phyloP scores from a whole-genome alignment of 2,329 filamentous ascomycete genomes.

The Fusarium globosum region DNA sequence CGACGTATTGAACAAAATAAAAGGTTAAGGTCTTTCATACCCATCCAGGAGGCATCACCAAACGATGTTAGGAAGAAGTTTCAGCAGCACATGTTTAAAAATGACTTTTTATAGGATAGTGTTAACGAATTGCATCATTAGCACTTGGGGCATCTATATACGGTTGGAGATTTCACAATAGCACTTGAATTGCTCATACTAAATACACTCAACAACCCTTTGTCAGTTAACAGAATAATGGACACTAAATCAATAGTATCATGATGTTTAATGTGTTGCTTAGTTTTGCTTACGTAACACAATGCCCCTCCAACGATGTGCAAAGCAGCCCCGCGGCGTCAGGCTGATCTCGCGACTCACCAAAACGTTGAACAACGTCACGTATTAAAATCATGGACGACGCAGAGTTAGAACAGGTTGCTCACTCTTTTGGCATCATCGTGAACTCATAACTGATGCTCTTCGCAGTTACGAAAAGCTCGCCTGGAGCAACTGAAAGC shows the following conservation, averaged over 20 bases:
- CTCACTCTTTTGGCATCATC: not conserved
- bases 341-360: slow-evolving; percentile 35
- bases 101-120: not conserved
- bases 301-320: slow-evolving; percentile 41
- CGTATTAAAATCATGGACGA: slow-evolving; percentile 53
- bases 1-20: slow-evolving; percentile 60
- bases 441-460: not conserved
- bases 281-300: slow-evolving; percentile 20
- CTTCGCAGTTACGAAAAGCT: slow-evolving; percentile 82
- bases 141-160: slow-evolving; percentile 9
- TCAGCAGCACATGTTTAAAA: not conserved
- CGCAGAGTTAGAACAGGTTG: slow-evolving; percentile 57
- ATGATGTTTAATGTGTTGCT: not conserved
- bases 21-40: slow-evolving; percentile 49
- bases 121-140: slow-evolving; percentile 14
- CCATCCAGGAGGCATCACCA: slow-evolving; percentile 51
- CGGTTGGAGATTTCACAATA: not conserved
- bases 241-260: not conserved
- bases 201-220: not conserved
- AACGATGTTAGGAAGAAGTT: slow-evolving; percentile 29
- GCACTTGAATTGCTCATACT: not conserved
- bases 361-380: slow-evolving; percentile 14
- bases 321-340: slow-evolving; percentile 34
- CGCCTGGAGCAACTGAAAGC: slow-evolving; percentile 94
- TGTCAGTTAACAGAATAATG: no score